Evolutionary conservation across 2,329 filamentous ascomycete genomes (phyloP).

Genomic region (Calcarisporium arbuscula): DNA sequence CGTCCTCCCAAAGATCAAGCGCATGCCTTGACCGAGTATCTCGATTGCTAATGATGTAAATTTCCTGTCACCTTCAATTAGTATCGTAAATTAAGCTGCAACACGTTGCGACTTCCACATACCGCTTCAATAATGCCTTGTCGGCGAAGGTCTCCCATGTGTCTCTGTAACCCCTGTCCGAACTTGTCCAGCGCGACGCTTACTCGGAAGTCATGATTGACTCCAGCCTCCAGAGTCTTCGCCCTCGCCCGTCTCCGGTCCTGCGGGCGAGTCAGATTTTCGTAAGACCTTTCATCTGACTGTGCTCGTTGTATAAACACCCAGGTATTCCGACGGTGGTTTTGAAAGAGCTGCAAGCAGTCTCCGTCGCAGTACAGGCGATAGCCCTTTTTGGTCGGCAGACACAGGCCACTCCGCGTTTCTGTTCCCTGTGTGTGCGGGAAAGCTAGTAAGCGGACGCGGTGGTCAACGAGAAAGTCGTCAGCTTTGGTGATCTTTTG

Average conservation of each 20-base stretch:
- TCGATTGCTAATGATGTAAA: conserved; percentile 36
- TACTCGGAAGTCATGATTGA: conserved; percentile 6
- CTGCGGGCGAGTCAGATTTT: conserved; percentile 7
- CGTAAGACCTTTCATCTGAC: conserved; percentile 25
- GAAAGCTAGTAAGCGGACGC: conserved; percentile 30
- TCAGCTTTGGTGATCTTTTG: conserved; percentile 22
- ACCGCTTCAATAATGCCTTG: conserved; percentile 30
- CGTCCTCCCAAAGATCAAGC: conserved; percentile 33
- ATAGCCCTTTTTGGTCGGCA: conserved; percentile 31
- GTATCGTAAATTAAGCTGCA: neutral
- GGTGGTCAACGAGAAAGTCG: conserved; percentile 26
- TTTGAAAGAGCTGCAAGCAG: conserved; percentile 30
- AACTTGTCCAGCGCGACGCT: conserved; percentile 34
- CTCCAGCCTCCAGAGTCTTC: conserved; percentile 1
- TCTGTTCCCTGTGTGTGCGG: conserved; percentile 27
- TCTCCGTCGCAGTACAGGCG: conserved; percentile 28
- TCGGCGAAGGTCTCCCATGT: conserved; percentile 29
- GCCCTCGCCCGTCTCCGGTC: conserved; percentile 6
- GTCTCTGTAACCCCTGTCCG: conserved; percentile 25
- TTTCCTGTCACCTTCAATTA: conserved; percentile 25
- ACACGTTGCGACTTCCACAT: conserved; percentile 12
- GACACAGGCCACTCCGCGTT: conserved; percentile 22
- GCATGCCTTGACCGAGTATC: conserved; percentile 27
- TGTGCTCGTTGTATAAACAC: conserved; percentile 24
- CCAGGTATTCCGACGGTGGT: conserved; percentile 28